Evolutionary conservation across 192 early-diverging fungal genomes (phyloP).

Genomic region (Podila epicladia): DNA sequence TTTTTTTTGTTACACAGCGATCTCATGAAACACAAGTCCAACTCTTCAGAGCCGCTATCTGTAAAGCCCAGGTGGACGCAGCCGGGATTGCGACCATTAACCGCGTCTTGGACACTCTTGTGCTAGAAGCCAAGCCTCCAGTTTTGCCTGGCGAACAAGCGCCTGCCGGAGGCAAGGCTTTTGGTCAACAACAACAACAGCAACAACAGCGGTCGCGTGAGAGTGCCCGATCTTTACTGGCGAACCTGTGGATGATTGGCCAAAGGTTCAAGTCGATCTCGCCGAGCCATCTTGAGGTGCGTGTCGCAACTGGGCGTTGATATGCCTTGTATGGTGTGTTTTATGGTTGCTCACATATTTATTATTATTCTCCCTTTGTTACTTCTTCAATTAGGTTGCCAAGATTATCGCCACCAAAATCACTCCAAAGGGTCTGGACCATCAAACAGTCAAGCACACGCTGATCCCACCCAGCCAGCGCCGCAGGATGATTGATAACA

Average conservation of each 20-base stretch:
- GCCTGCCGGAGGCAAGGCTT: slow-evolving; percentile 1
- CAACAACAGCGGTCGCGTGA: slow-evolving; percentile 18
- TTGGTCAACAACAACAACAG: slow-evolving; percentile 10
- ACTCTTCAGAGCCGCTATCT: slow-evolving; percentile 20
- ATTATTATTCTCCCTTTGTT: not conserved
- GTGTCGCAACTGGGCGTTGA: too few species aligned
- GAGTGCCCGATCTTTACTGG: slow-evolving; percentile 32
- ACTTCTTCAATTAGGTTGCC: slow-evolving; percentile 18
- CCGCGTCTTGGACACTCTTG: slow-evolving; percentile 20
- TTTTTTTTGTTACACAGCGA: slow-evolving; percentile 11
- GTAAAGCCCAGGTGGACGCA: slow-evolving; percentile 2
- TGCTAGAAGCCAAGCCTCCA: slow-evolving; percentile 29
- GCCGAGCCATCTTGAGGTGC: slow-evolving; percentile 22
- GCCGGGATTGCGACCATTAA: slow-evolving; percentile 1
- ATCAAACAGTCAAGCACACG: slow-evolving; percentile 37
- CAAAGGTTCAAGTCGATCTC: slow-evolving; percentile 48
- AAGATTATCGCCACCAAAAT: slow-evolving; percentile 35
- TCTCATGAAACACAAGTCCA: slow-evolving; percentile 17
- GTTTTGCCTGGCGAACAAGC: slow-evolving; percentile 19
- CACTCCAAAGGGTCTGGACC: slow-evolving; percentile 39
- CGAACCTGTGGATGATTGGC: slow-evolving; percentile 47
- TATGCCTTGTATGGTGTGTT: not conserved
- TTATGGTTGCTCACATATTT: slow-evolving; percentile 7
- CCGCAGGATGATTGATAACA: not conserved
- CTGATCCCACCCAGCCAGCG: slow-evolving; percentile 26